A percentile compares a stretch with the other conserved stretches of the same genome.
Conservation (phyloP, 2,329 filamentous ascomycete genomes). For the Penicillium brasilianum region DNA sequence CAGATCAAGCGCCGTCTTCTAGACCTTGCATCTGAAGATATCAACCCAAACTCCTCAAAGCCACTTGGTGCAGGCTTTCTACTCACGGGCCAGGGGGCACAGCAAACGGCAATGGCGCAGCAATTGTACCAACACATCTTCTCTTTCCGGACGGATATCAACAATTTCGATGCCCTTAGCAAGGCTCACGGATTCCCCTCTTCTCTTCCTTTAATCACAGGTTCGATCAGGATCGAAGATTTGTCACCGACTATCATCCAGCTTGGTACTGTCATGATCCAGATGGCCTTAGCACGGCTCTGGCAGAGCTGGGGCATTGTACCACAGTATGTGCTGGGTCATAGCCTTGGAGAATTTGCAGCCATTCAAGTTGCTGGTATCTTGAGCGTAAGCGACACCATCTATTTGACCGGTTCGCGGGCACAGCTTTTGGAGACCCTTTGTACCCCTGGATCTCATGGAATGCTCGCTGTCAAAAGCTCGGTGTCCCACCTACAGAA, state of each 20-base stretch:
- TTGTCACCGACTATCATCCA: conserved; percentile 32
- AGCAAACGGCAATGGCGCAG: not conserved
- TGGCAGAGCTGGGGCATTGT: conserved; percentile 38
- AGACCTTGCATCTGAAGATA: too few species aligned
- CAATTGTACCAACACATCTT: not conserved
- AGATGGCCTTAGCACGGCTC: conserved; percentile 48
- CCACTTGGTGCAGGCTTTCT: not conserved
- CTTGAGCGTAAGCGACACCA: conserved; percentile 40
- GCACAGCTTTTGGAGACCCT: conserved; percentile 62
- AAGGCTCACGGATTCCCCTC: not conserved
- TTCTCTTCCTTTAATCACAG: not conserved
- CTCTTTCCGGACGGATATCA: not conserved
- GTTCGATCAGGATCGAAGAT: not conserved
- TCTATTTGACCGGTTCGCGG: conserved; percentile 72
- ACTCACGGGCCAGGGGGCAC: conserved; percentile 16
- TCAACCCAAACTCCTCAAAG: too few species aligned
- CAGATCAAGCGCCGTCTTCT: too few species aligned
- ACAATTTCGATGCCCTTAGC: not conserved
- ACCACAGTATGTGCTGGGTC: conserved; percentile 32
- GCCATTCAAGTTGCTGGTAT: conserved; percentile 45
- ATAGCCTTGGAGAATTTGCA: conserved; percentile 49
- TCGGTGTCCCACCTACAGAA: not conserved
- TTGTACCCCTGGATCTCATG: conserved; percentile 71
- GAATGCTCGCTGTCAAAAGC: conserved; percentile 56
- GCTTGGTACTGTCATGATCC: conserved; percentile 41